phyloP scores from a whole-genome alignment of 805 yeast species.

The baker's yeast (Saccharomyces cerevisiae) region DNA sequence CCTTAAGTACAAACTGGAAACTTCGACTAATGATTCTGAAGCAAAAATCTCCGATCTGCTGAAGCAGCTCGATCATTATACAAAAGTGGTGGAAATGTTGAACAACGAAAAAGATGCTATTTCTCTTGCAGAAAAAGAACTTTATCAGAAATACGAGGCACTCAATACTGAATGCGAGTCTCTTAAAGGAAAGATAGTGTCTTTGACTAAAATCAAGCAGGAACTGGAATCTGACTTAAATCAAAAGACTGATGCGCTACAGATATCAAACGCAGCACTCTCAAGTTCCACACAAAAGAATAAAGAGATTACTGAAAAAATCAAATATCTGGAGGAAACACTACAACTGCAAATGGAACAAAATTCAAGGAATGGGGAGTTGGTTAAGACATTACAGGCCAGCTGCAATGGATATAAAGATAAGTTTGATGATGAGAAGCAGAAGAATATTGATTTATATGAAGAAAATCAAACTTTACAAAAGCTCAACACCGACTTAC shows the following conservation, averaged over 20 bases:
- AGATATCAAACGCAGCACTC: slow-evolving; percentile 21
- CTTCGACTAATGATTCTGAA: slow-evolving; percentile 35
- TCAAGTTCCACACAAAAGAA: slow-evolving; percentile 15
- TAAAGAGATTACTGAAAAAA: slow-evolving; percentile 15
- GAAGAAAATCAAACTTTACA: slow-evolving; percentile 64
- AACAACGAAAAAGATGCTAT: slow-evolving; percentile 39
- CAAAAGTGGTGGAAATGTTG: slow-evolving; percentile 34
- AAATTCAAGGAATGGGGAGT: slow-evolving; percentile 26
- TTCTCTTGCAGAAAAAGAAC: slow-evolving; percentile 36
- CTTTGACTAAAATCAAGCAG: neutral
- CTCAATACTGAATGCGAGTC: slow-evolving; percentile 36
- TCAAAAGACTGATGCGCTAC: slow-evolving; percentile 6
- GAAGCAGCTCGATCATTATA: slow-evolving; percentile 37
- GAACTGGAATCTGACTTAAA: slow-evolving; percentile 1
- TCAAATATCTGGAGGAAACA: slow-evolving; percentile 24
- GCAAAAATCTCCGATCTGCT: slow-evolving; percentile 33
- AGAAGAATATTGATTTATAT: slow-evolving; percentile 45
- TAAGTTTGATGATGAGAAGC: slow-evolving; percentile 37
- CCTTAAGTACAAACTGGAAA: slow-evolving; percentile 51
- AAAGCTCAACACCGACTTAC: slow-evolving; percentile 46
- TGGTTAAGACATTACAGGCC: slow-evolving; percentile 31
- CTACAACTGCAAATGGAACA: slow-evolving; percentile 27
- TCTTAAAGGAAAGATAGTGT: slow-evolving; percentile 11
- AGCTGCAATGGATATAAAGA: slow-evolving; percentile 28
- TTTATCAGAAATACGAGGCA: slow-evolving; percentile 38